Evolutionary conservation across 805 yeast species (phyloP).

Genomic region (Yamadazyma kitorensis): DNA sequence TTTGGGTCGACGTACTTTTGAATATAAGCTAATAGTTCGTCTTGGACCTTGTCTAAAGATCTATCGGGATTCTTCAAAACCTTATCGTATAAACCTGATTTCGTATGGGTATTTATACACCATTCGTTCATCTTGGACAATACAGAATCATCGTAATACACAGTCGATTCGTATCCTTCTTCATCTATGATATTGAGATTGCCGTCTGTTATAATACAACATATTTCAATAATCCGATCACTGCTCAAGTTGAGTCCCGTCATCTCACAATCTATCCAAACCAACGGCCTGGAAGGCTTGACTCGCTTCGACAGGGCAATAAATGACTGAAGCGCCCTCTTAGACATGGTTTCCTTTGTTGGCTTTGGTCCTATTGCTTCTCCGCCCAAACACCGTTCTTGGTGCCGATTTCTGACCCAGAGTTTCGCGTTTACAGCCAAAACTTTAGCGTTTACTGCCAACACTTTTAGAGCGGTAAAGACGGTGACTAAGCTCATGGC

Average conservation of each 20-base stretch:
- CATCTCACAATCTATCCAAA: slow-evolving; percentile 99
- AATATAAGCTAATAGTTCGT: slow-evolving; percentile 62
- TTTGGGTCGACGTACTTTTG: slow-evolving; percentile 48
- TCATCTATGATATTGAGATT: slow-evolving; percentile 67
- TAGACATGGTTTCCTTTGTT: background rate
- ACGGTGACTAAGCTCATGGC: background rate
- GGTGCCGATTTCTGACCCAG: no score
- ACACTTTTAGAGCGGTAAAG: no score
- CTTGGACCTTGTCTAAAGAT: slow-evolving; percentile 59
- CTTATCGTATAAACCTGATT: slow-evolving; percentile 70
- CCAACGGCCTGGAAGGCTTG: slow-evolving; percentile 43
- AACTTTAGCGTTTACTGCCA: no score
- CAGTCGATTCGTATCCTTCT: slow-evolving; percentile 75
- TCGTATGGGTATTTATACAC: slow-evolving; percentile 82
- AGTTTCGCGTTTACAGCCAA: no score
- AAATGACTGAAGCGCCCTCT: background rate
- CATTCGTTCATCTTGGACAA: slow-evolving; percentile 81
- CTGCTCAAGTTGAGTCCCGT: slow-evolving; percentile 81
- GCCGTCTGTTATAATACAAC: slow-evolving; percentile 87
- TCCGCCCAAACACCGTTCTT: no score
- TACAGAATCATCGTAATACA: slow-evolving; percentile 59
- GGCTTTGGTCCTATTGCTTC: background rate
- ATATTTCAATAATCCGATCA: slow-evolving; percentile 89
- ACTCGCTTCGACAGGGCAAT: background rate
- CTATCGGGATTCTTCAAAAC: slow-evolving; percentile 54